These are phyloP conservation scores for Citeromyces nyonsensis DNA, from an alignment of 805 yeast species.

Conservation along the genomic window DNA sequence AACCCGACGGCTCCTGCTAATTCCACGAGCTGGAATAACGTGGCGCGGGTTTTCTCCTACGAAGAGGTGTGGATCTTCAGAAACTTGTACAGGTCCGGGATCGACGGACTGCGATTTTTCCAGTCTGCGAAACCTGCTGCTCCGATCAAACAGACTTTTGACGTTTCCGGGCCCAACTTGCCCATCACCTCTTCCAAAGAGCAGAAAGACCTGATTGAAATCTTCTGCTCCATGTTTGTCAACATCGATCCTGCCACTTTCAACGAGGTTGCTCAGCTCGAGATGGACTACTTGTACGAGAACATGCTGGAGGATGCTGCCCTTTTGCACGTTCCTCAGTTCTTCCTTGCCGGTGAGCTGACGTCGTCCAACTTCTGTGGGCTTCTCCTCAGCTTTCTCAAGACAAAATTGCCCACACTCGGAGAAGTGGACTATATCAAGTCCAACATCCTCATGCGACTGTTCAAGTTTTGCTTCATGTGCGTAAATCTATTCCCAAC, in stretches of 20 bases:
- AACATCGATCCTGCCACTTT: conserved; percentile 93
- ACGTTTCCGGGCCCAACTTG: conserved; percentile 63
- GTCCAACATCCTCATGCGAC: conserved; percentile 67
- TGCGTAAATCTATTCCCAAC: conserved; percentile 85
- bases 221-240: conserved; percentile 83
- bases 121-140: conserved; percentile 34
- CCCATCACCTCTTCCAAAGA: conserved; percentile 85
- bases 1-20: conserved; percentile 64
- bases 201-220: conserved; percentile 91
- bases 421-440: conserved; percentile 70
- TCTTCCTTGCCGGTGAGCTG: conserved; percentile 85
- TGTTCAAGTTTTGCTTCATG: conserved; percentile 90
- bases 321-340: conserved; percentile 80
- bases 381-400: conserved; percentile 60
- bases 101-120: conserved; percentile 67
- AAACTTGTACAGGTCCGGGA: conserved; percentile 70
- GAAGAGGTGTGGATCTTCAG: conserved; percentile 76
- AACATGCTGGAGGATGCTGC: conserved; percentile 76
- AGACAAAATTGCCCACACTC: conserved; percentile 54
- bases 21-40: conserved; percentile 62
- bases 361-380: conserved; percentile 89
- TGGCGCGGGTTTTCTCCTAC: conserved; percentile 66
- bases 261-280: conserved; percentile 77
- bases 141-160: conserved; percentile 25
- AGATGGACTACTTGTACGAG: conserved; percentile 63